phyloP scores from a whole-genome alignment of 352 stramenopile genomes.

The Globisporangium polare region DNA sequence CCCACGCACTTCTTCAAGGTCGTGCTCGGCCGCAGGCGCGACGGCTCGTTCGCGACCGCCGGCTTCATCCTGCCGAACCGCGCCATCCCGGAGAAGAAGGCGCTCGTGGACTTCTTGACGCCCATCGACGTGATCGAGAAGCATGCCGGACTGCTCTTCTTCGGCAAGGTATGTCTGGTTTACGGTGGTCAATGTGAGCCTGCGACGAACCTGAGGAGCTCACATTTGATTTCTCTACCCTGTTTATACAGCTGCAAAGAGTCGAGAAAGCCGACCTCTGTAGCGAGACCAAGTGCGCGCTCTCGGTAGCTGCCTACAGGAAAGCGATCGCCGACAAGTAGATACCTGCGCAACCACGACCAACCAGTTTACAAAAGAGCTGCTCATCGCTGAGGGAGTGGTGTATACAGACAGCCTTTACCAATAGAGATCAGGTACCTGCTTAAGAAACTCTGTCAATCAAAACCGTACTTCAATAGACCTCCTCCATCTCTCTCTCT shows the following conservation, averaged over 20 bases:
- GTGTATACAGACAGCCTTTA: not conserved
- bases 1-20: slow-evolving; percentile 98
- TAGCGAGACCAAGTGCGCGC: slow-evolving; percentile 55
- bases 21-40: slow-evolving; percentile 59
- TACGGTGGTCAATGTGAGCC: too few relatives aligned
- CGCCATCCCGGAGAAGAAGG: slow-evolving; percentile 66
- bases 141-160: slow-evolving; percentile 91
- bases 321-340: slow-evolving; percentile 22
- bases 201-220: not conserved
- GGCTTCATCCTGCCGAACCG: slow-evolving; percentile 95
- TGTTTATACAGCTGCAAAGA: slow-evolving; percentile 32
- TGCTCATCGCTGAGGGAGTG: not conserved
- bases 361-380: not conserved
- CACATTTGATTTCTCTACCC: not conserved
- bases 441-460: not conserved
- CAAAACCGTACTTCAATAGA: not conserved
- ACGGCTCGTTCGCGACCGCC: slow-evolving; percentile 67
- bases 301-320: slow-evolving; percentile 44
- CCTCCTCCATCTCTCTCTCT: not conserved
- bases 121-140: slow-evolving; percentile 91
- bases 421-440: not conserved
- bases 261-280: slow-evolving; percentile 57
- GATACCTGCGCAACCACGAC: not conserved
- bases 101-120: slow-evolving; percentile 84
- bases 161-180: too few relatives aligned